Percentiles rank a stretch among this genome's conserved stretches.
Conservation (phyloP, 1,284 basidiomycete species). For the Athelia sp. region DNA sequence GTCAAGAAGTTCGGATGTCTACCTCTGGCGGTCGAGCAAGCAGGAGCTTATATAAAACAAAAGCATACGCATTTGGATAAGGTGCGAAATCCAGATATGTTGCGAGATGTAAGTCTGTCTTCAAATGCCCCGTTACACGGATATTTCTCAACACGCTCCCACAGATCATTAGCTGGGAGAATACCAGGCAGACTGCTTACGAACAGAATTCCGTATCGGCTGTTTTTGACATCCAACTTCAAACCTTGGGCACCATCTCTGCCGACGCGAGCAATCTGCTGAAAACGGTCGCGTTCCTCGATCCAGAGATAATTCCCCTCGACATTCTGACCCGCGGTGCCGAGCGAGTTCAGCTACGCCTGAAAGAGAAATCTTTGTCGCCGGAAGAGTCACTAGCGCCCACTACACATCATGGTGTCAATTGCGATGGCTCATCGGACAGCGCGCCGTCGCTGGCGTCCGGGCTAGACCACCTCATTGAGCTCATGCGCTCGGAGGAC, state of each 20-base stretch:
- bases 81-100: background rate
- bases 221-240: background rate
- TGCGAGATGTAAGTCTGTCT: background rate
- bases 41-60: background rate
- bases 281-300: background rate
- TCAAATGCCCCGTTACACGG: background rate
- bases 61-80: background rate
- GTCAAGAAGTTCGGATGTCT: background rate
- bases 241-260: background rate
- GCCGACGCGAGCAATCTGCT: background rate
- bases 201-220: background rate
- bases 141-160: background rate
- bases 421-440: no score
- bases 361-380: background rate
- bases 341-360: background rate
- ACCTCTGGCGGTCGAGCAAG: background rate
- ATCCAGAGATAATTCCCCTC: background rate
- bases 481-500: background rate
- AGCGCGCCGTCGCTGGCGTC: background rate
- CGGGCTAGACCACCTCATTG: background rate
- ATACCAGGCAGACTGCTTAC: background rate
- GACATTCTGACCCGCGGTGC: background rate
- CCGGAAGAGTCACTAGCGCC: no score
- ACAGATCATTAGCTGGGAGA: background rate
- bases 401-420: no score